Evolutionary conservation across 208 protist species (phyloP), one percentile per base, ranked within the genome.

Genomic region (Plasmodiophora brassicae): DNA sequence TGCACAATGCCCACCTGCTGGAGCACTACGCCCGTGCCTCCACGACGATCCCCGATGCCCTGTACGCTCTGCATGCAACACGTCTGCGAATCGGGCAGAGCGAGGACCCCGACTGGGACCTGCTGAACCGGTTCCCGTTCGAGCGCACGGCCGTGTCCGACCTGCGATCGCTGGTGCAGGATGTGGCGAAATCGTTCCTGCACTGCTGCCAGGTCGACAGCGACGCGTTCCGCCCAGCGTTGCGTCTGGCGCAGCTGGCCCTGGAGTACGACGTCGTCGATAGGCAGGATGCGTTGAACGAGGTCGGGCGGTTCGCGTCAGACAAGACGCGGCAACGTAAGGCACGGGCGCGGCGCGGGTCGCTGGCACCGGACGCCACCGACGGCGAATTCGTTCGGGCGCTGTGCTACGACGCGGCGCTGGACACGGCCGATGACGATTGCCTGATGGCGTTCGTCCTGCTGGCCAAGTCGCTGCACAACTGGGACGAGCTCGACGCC

Each of bases 331-430:
- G 65, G 10, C 14, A 44, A 38, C 65, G 65, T 38, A n/a, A 38
- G 32, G n/a, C 41, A 14, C 65, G 65, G 14, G 10, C n/a, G 5
- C 5, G 65, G 5, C 32, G 41, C 10, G 65, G 65, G 5, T 78
- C 65, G 5, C 65, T 78, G 32, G 5, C 14, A 5, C 65, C 65
- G 65, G 5, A 5, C 32, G 65, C 65, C 5, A 78, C 5, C n/a
- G 65, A 78, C n/a, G 20, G 32, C 20, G 65, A 78, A 78, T 78
- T 78, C n/a, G n/a, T 78, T 78, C 65, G 65, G 20, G 65, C 65
- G 41, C 65, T 78, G 5, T 5, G 32, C 14, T 78, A 44, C n/a
- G 65, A 78, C n/a, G 32, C 65, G 65, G 41, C 32, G 20, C 65
- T 78, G 14, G 65, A 78, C n/a, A 5, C 5, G 20, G 65, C 65